Conservation (phyloP, 164 flowering plant genomes). For the Annona squamosa region DNA sequence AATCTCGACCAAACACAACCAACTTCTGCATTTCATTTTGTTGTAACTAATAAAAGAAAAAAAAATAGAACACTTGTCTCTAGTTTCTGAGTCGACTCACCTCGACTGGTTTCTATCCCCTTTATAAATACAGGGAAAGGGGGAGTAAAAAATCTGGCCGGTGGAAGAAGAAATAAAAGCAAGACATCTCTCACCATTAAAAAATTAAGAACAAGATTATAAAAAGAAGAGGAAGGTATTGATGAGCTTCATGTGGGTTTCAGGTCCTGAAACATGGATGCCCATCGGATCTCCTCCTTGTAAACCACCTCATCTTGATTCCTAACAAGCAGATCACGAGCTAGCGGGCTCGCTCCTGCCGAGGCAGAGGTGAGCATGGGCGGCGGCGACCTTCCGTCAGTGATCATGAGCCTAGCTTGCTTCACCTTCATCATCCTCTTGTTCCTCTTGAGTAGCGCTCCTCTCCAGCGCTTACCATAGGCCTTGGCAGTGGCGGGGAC, state of each 20-base stretch:
- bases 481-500: slow-evolving; percentile 26
- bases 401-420: slow-evolving; percentile 45
- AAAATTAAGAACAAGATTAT: neutral
- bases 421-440: slow-evolving; percentile 21
- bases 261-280: slow-evolving; percentile 65
- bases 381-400: slow-evolving; percentile 26
- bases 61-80: no score
- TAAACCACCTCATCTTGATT: slow-evolving; percentile 2
- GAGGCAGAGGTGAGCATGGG: slow-evolving; percentile 5
- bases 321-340: neutral
- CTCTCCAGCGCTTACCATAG: slow-evolving; percentile 46
- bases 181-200: slow-evolving; percentile 5
- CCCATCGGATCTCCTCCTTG: slow-evolving; percentile 41
- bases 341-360: slow-evolving; percentile 19
- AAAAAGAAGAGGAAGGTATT: neutral
- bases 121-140: no score
- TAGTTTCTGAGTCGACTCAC: no score
- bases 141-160: neutral
- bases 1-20: no score
- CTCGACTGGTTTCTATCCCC: no score
- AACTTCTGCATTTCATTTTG: no score
- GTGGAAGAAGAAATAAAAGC: neutral
- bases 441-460: slow-evolving; percentile 55
- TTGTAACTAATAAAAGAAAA: no score
- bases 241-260: slow-evolving; percentile 53